A percentile compares a stretch with the other conserved stretches of the same genome.
phyloP scores from a whole-genome alignment of 2,329 filamentous ascomycete genomes.

The Ophiostoma fasciatum region DNA sequence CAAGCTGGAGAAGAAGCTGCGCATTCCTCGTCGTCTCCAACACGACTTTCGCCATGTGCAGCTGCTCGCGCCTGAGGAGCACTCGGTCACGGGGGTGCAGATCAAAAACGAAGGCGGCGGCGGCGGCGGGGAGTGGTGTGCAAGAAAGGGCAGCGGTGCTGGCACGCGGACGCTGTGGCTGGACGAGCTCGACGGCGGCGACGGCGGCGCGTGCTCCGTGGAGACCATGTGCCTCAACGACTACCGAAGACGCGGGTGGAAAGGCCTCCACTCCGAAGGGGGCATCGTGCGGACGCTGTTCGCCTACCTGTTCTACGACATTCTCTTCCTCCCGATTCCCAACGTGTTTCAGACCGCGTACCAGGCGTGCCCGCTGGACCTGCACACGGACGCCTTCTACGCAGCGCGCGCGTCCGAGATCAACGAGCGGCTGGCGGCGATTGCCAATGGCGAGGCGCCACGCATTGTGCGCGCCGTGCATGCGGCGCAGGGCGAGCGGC shows the following conservation, averaged over 20 bases:
- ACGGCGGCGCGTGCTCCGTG: conserved; percentile 54
- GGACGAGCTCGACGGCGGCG: conserved; percentile 37
- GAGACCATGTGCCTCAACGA: conserved; percentile 87
- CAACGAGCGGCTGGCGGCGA: conserved; percentile 70
- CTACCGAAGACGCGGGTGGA: conserved; percentile 76
- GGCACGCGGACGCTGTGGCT: conserved; percentile 74
- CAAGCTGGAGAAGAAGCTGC: conserved; percentile 76
- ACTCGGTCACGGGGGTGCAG: conserved; percentile 62
- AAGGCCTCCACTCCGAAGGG: conserved; percentile 87
- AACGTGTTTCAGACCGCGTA: conserved; percentile 96
- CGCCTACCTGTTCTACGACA: conserved; percentile 81
- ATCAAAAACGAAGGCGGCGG: conserved; percentile 43
- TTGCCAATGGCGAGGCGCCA: conserved; percentile 66
- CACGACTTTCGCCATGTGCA: conserved; percentile 85
- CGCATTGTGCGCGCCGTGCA: conserved; percentile 54
- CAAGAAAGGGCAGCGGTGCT: conserved; percentile 13
- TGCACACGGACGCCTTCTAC: conserved; percentile 89
- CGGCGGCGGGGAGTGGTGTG: conserved; percentile 17
- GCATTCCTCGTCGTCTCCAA: conserved; percentile 69
- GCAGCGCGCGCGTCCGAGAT: conserved; percentile 76
- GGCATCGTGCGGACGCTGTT: conserved; percentile 86
- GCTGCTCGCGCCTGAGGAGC: conserved; percentile 59
- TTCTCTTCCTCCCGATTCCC: conserved; percentile 83
- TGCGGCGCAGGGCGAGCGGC: conserved; percentile 48
- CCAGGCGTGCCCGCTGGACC: conserved; percentile 83